Percentiles rank a stretch among this genome's conserved stretches.
Conservation (phyloP, 768 basidiomycete genomes). For the button mushroom (Agaricus bisporus) region DNA sequence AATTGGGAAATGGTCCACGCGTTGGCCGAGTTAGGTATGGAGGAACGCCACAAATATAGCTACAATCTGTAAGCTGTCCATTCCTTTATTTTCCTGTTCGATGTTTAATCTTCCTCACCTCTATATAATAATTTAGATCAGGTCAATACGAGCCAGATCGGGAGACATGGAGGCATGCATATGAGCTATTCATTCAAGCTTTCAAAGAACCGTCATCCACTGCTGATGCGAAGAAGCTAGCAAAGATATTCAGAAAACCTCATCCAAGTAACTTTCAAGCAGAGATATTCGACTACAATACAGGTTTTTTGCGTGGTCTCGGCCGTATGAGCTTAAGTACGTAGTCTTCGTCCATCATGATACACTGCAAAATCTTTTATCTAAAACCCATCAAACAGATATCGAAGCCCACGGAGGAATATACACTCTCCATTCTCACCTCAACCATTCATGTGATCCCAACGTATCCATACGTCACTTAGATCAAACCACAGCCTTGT, state of each 20-base stretch:
- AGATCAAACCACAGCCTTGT: slow-evolving; percentile 59
- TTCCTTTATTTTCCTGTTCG: slow-evolving; percentile 1
- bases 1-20: slow-evolving; percentile 54
- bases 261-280: slow-evolving; percentile 39
- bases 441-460: slow-evolving; percentile 82
- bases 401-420: slow-evolving; percentile 84
- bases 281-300: slow-evolving; percentile 68
- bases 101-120: slow-evolving; percentile 2
- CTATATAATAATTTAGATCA: not conserved
- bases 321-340: slow-evolving; percentile 79
- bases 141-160: slow-evolving; percentile 49
- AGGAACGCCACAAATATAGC: slow-evolving; percentile 53
- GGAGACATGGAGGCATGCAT: slow-evolving; percentile 61
- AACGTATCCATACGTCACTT: slow-evolving; percentile 77
- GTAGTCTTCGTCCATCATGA: slow-evolving; percentile 18
- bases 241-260: slow-evolving; percentile 47
- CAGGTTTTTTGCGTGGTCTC: slow-evolving; percentile 60
- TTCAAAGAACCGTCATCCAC: slow-evolving; percentile 53
- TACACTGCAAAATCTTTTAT: not conserved
- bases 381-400: slow-evolving; percentile 31
- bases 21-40: slow-evolving; percentile 73
- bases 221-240: slow-evolving; percentile 52
- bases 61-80: slow-evolving; percentile 34
- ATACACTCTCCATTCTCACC: slow-evolving; percentile 78
- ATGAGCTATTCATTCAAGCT: slow-evolving; percentile 49